Evolutionary conservation across 352 stramenopile genomes (phyloP).

Genomic region (Phytophthora hibernalis): DNA sequence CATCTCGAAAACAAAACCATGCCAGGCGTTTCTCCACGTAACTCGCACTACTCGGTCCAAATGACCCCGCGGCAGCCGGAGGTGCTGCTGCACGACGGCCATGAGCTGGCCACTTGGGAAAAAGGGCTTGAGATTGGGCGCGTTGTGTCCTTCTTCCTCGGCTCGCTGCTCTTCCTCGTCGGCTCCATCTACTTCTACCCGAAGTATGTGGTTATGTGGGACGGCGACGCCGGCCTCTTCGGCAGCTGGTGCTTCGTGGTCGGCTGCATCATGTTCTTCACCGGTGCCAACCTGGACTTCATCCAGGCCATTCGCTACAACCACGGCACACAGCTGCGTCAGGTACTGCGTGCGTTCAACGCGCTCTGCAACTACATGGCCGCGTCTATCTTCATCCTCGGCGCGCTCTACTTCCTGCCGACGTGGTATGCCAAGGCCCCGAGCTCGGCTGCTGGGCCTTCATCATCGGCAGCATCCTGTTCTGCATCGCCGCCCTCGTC

Average conservation of each 20-base stretch:
- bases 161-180: constrained; percentile 75
- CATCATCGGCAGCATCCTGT: constrained; percentile 73
- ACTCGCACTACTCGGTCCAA: constrained; percentile 38
- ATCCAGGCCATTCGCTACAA: constrained; percentile 72
- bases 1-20: constrained; percentile 22
- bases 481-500: constrained; percentile 61
- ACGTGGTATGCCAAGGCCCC: constrained; percentile 72
- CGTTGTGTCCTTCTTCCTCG: constrained; percentile 62
- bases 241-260: constrained; percentile 76
- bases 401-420: constrained; percentile 82
- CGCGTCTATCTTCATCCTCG: constrained; percentile 75
- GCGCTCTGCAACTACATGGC: constrained; percentile 71
- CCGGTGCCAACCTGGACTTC: constrained; percentile 77
- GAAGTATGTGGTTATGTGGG: constrained; percentile 67
- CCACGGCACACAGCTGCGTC: constrained; percentile 52
- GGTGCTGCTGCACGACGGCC: constrained; percentile 25
- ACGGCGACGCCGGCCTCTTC: constrained; percentile 67
- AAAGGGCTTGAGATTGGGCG: constrained; percentile 63
- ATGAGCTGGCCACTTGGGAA: constrained; percentile 45
- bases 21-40: constrained; percentile 36
- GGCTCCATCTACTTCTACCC: constrained; percentile 88
- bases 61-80: constrained; percentile 30
- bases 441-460: constrained; percentile 81
- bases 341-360: constrained; percentile 69
- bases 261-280: constrained; percentile 74